Percentiles rank a stretch among this genome's conserved stretches.
Evolutionary conservation across 371 early-diverging fungal genomes (phyloP).

Genomic region (Mortierella sp.): DNA sequence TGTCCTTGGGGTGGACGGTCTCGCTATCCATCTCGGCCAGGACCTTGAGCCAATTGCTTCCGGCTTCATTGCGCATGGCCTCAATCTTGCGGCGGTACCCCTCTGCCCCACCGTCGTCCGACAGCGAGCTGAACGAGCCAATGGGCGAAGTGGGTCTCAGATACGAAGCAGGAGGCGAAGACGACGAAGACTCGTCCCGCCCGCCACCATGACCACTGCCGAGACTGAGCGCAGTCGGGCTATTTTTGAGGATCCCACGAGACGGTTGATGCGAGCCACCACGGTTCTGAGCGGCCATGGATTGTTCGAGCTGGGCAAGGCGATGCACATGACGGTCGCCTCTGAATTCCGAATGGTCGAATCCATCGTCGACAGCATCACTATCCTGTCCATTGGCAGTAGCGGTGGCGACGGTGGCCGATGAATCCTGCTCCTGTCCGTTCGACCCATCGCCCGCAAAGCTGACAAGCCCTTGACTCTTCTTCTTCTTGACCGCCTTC

Average conservation of each 20-base stretch:
- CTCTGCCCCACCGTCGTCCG: conserved; percentile 51
- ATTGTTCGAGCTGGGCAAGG: conserved; percentile 23
- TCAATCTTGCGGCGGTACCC: conserved; percentile 67
- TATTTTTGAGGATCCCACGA: conserved; percentile 19
- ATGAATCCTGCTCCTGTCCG: neutral
- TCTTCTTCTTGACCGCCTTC: conserved; percentile 36
- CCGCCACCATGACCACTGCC: neutral
- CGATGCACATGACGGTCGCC: conserved; percentile 34
- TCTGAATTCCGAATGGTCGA: conserved; percentile 16
- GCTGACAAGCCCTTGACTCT: conserved; percentile 27
- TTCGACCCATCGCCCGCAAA: conserved; percentile 13
- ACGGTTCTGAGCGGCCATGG: conserved; percentile 23
- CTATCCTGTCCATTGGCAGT: neutral
- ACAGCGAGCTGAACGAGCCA: conserved; percentile 21
- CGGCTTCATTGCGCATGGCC: conserved; percentile 72
- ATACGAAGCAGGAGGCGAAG: neutral
- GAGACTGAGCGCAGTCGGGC: neutral
- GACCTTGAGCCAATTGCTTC: conserved; percentile 73
- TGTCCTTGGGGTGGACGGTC: neutral
- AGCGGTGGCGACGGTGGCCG: too few relatives aligned
- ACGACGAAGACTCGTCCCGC: neutral
- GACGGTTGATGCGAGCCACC: conserved; percentile 14
- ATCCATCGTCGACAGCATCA: conserved; percentile 1
- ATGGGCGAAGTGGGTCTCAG: conserved; percentile 20
- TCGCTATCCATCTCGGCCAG: conserved; percentile 67